Conservation (phyloP, 257 asterid genomes). For the Echites panduratus region DNA sequence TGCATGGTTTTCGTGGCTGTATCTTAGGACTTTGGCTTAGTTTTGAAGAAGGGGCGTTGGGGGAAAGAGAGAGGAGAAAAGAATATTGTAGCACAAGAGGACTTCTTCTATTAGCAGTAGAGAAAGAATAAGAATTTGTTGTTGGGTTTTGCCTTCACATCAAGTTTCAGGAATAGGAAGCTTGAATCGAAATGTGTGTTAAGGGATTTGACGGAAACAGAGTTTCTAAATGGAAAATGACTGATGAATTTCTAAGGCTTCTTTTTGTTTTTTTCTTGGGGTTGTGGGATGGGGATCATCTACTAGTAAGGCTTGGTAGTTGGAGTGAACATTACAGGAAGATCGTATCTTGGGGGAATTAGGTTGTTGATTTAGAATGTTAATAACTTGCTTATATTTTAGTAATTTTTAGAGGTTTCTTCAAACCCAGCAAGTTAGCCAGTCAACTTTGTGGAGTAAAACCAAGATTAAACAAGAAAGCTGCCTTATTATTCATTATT, state of each 20-base stretch:
- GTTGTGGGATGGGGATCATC: not conserved
- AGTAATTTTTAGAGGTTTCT: not conserved
- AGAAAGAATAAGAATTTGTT: constrained; percentile 32
- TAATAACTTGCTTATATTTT: not conserved
- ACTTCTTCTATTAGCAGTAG: not conserved
- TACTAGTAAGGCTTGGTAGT: constrained; percentile 12
- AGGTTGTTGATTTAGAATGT: not conserved
- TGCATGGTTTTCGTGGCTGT: constrained; percentile 2
- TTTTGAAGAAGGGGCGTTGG: constrained; percentile 46
- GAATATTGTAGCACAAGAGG: not conserved
- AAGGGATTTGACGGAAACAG: constrained; percentile 39
- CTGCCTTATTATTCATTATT: not conserved
- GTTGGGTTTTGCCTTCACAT: constrained; percentile 57
- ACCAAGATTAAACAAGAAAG: too few relatives aligned
- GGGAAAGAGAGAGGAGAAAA: constrained; percentile 6
- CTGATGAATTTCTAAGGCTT: constrained; percentile 11
- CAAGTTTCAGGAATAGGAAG: constrained; percentile 28
- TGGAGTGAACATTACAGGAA: constrained; percentile 22
- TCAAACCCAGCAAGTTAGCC: not conserved
- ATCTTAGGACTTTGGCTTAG: constrained; percentile 23
- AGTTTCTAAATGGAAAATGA: constrained; percentile 60
- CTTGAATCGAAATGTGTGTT: constrained; percentile 13
- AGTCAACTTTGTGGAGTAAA: not conserved
- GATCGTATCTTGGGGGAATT: constrained; percentile 9
- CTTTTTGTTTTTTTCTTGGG: not conserved